Conservation (phyloP, 441 rosid species). For the Pelargonium myrrhifolium region DNA sequence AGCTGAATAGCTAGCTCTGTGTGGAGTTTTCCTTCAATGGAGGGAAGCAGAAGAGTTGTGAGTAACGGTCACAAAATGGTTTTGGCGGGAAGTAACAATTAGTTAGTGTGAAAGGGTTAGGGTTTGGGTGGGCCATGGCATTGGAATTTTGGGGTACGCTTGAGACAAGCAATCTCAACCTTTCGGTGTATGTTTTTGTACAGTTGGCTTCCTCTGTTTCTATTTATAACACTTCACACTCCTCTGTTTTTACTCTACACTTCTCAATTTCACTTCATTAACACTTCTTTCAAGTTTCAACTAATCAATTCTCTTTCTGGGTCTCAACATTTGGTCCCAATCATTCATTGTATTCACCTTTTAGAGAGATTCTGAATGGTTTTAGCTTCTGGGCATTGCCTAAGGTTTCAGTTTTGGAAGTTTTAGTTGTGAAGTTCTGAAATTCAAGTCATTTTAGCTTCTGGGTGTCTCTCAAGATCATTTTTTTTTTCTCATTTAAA, state of each 20-base stretch:
- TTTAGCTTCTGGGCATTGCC: constrained; percentile 20
- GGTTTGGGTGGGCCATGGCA: constrained; percentile 37
- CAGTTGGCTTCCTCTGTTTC: constrained; percentile 12
- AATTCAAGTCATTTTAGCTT: constrained; percentile 20
- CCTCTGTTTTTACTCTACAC: constrained; percentile 33
- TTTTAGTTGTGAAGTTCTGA: constrained; percentile 2
- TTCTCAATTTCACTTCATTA: constrained; percentile 14
- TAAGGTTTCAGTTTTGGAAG: not conserved
- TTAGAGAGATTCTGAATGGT: constrained; percentile 21
- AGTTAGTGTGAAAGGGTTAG: constrained; percentile 10
- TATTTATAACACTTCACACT: constrained; percentile 28
- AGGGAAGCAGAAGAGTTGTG: not conserved
- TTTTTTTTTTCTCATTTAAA: constrained; percentile 2
- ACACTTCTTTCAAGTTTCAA: no score
- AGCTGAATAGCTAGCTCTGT: not conserved
- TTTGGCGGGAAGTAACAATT: constrained; percentile 39
- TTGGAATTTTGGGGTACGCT: constrained; percentile 52
- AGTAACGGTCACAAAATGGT: constrained; percentile 19
- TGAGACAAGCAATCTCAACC: constrained; percentile 46
- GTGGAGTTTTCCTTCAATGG: not conserved
- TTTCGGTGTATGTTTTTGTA: constrained; percentile 51
- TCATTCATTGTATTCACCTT: not conserved
- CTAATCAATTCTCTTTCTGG: not conserved
- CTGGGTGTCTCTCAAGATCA: constrained; percentile 21
- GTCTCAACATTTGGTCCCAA: not conserved